These are phyloP conservation scores for Paratrypanosoma confusum DNA, from an alignment of 208 protist species.

Conservation along the genomic window DNA sequence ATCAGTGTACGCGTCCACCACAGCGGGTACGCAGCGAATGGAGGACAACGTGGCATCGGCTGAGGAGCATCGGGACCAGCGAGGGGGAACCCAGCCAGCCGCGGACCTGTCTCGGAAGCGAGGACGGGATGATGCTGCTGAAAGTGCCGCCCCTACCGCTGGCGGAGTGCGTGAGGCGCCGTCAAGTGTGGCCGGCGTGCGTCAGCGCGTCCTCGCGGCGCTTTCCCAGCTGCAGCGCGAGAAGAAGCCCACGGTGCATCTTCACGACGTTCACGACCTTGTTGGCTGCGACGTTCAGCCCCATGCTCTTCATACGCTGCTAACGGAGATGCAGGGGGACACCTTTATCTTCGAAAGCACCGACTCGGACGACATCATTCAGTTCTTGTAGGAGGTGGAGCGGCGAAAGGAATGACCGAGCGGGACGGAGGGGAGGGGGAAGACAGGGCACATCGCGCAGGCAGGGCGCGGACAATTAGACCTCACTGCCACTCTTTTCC, in stretches of 20 bases:
- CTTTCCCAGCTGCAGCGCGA: slow-evolving; percentile 58
- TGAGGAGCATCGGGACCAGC: slow-evolving; percentile 14
- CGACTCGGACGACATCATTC: slow-evolving; percentile 37
- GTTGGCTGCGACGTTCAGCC: slow-evolving; percentile 34
- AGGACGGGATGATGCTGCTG: too few relatives aligned
- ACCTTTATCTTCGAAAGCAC: slow-evolving; percentile 60
- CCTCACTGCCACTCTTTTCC: too few relatives aligned
- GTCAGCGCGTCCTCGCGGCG: slow-evolving; percentile 28
- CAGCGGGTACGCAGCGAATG: slow-evolving; percentile 48
- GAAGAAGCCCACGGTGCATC: slow-evolving; percentile 27
- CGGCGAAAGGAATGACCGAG: background rate
- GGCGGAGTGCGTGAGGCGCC: too few relatives aligned
- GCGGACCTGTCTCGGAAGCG: slow-evolving; percentile 13
- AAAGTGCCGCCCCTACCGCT: too few relatives aligned
- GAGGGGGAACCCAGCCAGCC: background rate
- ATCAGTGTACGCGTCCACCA: slow-evolving; percentile 69
- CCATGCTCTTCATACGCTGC: slow-evolving; percentile 10
- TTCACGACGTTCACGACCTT: slow-evolving; percentile 42
- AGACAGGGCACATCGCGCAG: too few relatives aligned
- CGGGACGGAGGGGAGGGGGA: background rate
- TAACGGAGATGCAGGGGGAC: slow-evolving; percentile 51
- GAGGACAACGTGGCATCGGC: slow-evolving; percentile 44
- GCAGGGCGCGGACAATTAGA: too few relatives aligned
- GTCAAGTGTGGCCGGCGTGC: too few relatives aligned
- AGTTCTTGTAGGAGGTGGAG: slow-evolving; percentile 39